Evolutionary conservation across 768 basidiomycete species (phyloP).

Genomic region (Suillus hirtellus): DNA sequence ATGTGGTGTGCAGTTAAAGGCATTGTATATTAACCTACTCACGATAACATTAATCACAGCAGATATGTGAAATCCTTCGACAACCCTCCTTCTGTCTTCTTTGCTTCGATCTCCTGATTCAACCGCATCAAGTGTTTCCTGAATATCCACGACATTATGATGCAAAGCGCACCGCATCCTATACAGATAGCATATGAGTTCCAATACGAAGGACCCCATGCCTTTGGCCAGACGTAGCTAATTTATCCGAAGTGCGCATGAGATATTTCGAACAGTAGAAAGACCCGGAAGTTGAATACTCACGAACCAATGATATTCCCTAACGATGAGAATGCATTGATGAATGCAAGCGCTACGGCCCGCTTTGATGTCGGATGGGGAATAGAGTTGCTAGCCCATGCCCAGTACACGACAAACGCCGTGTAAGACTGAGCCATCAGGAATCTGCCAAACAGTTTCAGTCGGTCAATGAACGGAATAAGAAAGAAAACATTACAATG

Average conservation of each 20-base stretch:
- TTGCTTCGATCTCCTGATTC: slow-evolving; percentile 41
- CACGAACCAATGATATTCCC: slow-evolving; percentile 86
- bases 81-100: slow-evolving; percentile 36
- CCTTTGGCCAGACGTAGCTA: slow-evolving; percentile 66
- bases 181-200: slow-evolving; percentile 77
- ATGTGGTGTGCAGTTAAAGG: not conserved
- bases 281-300: slow-evolving; percentile 28
- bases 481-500: slow-evolving; percentile 46
- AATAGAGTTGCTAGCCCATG: slow-evolving; percentile 59
- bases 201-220: slow-evolving; percentile 71
- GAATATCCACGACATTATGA: slow-evolving; percentile 53
- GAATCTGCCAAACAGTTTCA: slow-evolving; percentile 47
- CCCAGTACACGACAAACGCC: slow-evolving; percentile 64
- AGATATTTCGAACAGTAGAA: slow-evolving; percentile 4
- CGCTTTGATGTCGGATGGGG: slow-evolving; percentile 85
- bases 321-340: slow-evolving; percentile 79
- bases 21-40: not conserved
- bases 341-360: slow-evolving; percentile 80
- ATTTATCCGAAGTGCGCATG: slow-evolving; percentile 7
- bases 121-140: slow-evolving; percentile 42
- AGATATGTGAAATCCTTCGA: slow-evolving; percentile 47
- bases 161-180: slow-evolving; percentile 48
- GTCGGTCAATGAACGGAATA: not conserved
- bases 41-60: slow-evolving; percentile 31
- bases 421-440: slow-evolving; percentile 75